These are phyloP conservation scores for Apiotrichum laibachii DNA, from an alignment of 1,284 basidiomycete species.

Conservation along the genomic window DNA sequence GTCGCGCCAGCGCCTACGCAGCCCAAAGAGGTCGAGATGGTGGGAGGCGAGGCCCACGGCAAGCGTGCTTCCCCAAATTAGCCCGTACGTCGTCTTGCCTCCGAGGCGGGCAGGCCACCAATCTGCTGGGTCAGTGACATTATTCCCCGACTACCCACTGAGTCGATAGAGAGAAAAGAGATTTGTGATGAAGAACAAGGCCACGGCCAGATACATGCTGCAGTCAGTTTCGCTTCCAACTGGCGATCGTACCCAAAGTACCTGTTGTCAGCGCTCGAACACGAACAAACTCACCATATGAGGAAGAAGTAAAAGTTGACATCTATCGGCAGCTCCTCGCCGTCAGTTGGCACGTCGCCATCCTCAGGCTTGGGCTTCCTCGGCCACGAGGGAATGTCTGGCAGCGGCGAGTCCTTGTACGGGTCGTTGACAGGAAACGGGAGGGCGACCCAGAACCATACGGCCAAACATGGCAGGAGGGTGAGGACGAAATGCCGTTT, in stretches of 20 bases:
- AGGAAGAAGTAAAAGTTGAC: slow-evolving; percentile 56
- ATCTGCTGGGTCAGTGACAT: slow-evolving; percentile 26
- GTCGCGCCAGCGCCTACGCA: slow-evolving; percentile 30
- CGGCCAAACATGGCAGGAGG: slow-evolving; percentile 54
- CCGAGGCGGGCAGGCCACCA: slow-evolving; percentile 54
- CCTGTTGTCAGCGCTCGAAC: slow-evolving; percentile 24
- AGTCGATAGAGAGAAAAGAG: slow-evolving; percentile 57
- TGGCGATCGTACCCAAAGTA: slow-evolving; percentile 39
- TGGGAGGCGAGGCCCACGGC: slow-evolving; percentile 54
- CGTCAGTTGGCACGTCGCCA: background rate
- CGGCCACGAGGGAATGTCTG: slow-evolving; percentile 47
- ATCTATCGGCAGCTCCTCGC: slow-evolving; percentile 46
- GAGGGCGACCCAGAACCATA: slow-evolving; percentile 58
- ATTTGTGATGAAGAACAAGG: slow-evolving; percentile 58
- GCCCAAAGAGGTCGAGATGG: slow-evolving; percentile 51
- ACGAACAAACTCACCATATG: slow-evolving; percentile 35
- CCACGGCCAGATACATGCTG: slow-evolving; percentile 54
- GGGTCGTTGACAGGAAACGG: slow-evolving; percentile 58
- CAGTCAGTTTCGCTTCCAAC: background rate
- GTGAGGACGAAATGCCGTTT: slow-evolving; percentile 55
- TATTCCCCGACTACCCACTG: no score
- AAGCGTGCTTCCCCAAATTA: slow-evolving; percentile 56
- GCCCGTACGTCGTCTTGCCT: slow-evolving; percentile 54
- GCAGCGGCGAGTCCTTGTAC: slow-evolving; percentile 46
- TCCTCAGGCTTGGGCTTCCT: slow-evolving; percentile 20